Percentiles rank a stretch among this genome's conserved stretches.
Conservation (phyloP, 176 grass and related monocot species). For the Rhynchospora pubera region DNA sequence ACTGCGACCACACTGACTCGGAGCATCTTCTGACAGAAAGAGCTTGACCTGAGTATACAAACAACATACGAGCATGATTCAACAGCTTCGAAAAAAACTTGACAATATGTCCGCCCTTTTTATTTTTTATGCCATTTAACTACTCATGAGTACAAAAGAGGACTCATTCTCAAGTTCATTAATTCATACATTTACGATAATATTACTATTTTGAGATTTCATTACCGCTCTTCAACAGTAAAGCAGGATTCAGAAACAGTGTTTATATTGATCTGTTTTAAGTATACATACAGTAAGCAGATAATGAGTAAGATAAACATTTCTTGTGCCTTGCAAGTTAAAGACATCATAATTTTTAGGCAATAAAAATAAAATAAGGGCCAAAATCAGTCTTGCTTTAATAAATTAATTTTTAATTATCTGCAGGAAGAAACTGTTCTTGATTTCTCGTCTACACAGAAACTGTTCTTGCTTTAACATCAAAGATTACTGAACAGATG, state of each 20-base stretch:
- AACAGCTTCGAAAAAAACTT: not conserved
- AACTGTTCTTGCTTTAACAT: not conserved
- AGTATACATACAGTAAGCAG: not conserved
- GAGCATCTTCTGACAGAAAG: conserved; percentile 88
- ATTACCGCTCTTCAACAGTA: not conserved
- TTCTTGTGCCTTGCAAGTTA: not conserved
- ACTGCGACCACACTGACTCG: conserved; percentile 60
- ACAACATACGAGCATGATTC: not conserved
- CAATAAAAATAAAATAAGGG: not conserved
- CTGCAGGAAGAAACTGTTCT: not conserved
- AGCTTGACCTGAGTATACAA: conserved; percentile 61
- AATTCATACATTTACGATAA: not conserved
- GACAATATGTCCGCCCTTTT: not conserved
- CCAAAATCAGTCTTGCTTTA: not conserved
- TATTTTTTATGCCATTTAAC: not conserved
- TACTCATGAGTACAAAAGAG: too few relatives aligned
- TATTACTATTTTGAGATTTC: not conserved
- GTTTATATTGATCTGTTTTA: not conserved
- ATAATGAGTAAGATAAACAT: not conserved
- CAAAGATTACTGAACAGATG: too few relatives aligned
- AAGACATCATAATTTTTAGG: not conserved
- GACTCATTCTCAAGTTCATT: not conserved
- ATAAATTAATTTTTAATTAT: not conserved
- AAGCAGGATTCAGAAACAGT: not conserved
- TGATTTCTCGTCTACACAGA: not conserved